Evolutionary conservation across 495 filamentous ascomycete species (phyloP).

Genomic region (Aspergillus steynii): DNA sequence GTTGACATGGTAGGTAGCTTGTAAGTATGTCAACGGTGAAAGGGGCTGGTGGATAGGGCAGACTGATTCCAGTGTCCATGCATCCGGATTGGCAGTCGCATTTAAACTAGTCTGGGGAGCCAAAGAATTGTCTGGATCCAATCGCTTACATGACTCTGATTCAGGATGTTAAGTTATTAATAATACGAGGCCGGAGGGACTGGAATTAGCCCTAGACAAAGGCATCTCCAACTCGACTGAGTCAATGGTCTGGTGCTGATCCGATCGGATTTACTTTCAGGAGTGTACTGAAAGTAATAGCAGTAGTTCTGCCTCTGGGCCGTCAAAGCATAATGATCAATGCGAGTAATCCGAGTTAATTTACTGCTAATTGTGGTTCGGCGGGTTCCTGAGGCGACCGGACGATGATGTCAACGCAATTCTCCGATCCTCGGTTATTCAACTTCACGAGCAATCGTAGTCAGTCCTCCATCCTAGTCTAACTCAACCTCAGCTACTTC

Average conservation of each 20-base stretch:
- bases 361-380: background rate
- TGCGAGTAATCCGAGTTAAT: too few species aligned
- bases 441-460: background rate
- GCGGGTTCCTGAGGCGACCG: background rate
- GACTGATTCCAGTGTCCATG: too few species aligned
- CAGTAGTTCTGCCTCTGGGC: background rate
- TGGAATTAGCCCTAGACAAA: background rate
- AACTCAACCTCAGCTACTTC: background rate
- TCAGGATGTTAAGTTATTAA: too few species aligned
- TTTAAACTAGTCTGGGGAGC: too few species aligned
- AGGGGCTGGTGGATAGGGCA: too few species aligned
- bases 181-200: too few species aligned
- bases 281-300: background rate
- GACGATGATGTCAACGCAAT: background rate
- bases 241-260: too few species aligned
- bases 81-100: too few species aligned
- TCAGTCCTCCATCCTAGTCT: background rate
- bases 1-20: constrained; percentile 16
- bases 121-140: too few species aligned
- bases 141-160: too few species aligned
- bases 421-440: constrained; percentile 18
- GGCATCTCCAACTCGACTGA: background rate
- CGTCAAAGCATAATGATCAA: too few species aligned
- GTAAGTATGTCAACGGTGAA: background rate
- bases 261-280: too few species aligned